phyloP scores from a whole-genome alignment of 805 yeast species.

The Blastobotrys robertii region DNA sequence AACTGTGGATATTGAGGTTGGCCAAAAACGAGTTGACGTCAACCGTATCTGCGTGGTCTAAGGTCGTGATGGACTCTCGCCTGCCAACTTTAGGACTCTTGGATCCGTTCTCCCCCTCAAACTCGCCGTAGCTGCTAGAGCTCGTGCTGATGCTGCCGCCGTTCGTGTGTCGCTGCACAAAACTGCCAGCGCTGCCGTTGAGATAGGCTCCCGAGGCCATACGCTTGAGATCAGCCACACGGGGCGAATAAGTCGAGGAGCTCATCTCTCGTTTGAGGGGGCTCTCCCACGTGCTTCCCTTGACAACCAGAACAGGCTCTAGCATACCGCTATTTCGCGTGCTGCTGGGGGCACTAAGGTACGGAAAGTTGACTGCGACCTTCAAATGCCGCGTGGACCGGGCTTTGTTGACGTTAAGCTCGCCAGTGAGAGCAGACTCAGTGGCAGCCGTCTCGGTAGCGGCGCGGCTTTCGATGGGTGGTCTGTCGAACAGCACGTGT shows the following conservation, averaged over 20 bases:
- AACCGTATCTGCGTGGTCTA: background rate
- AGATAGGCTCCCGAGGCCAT: conserved; percentile 10
- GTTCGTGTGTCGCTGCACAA: background rate
- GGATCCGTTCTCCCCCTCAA: background rate
- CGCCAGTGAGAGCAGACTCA: conserved; percentile 3
- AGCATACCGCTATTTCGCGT: background rate
- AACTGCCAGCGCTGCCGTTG: conserved; percentile 1
- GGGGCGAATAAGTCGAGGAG: conserved; percentile 8
- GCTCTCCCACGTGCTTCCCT: background rate
- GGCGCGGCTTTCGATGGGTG: conserved; percentile 2
- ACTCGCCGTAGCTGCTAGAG: background rate
- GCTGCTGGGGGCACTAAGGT: background rate
- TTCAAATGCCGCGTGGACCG: conserved; percentile 12
- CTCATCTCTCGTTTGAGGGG: conserved; percentile 1
- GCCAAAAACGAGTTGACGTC: conserved; percentile 3
- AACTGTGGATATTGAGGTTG: background rate
- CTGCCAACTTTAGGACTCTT: background rate
- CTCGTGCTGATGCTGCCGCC: conserved; percentile 1
- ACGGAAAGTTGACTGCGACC: background rate
- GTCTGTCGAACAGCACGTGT: conserved; percentile 6
- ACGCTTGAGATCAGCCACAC: conserved; percentile 13
- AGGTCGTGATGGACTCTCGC: too few relatives aligned
- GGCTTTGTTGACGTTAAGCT: conserved; percentile 8
- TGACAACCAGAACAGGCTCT: background rate
- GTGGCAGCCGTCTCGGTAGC: conserved; percentile 2